These are phyloP conservation scores for Hypoxylon sp. DNA, from an alignment of 2,329 filamentous ascomycete species.

Conservation along the genomic window DNA sequence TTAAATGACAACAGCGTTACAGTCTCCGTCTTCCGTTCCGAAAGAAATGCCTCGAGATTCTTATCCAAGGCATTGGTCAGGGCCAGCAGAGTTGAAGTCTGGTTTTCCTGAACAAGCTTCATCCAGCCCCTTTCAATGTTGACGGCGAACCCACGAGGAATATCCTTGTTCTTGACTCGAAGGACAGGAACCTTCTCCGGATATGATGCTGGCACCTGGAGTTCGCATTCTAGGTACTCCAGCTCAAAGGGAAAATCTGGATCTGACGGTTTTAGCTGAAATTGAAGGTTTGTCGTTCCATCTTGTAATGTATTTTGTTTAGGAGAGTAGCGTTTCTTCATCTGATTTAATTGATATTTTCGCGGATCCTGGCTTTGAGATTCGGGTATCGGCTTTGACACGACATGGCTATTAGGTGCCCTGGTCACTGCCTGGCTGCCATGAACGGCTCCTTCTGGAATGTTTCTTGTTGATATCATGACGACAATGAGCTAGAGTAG, in stretches of 20 bases:
- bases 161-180: conserved; percentile 74
- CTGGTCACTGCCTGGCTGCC: conserved; percentile 61
- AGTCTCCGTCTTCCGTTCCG: conserved; percentile 76
- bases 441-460: conserved; percentile 47
- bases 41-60: conserved; percentile 76
- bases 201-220: conserved; percentile 74
- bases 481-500: conserved; percentile 5
- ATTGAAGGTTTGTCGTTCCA: conserved; percentile 68
- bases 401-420: conserved; percentile 61
- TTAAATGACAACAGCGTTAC: conserved; percentile 74
- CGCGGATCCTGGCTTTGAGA: conserved; percentile 75
- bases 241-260: conserved; percentile 87
- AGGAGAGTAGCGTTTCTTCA: conserved; percentile 73
- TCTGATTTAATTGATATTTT: conserved; percentile 79
- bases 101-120: conserved; percentile 67
- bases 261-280: conserved; percentile 78
- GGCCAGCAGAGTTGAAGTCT: conserved; percentile 69
- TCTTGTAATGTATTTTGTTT: conserved; percentile 57
- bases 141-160: conserved; percentile 77
- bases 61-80: conserved; percentile 78
- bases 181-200: conserved; percentile 69
- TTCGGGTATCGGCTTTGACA: conserved; percentile 73
- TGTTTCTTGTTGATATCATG: conserved; percentile 56
- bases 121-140: conserved; percentile 83
- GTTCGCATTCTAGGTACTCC: conserved; percentile 72